phyloP scores from a whole-genome alignment of 805 yeast genomes.

The Kodamaea sagamina region DNA sequence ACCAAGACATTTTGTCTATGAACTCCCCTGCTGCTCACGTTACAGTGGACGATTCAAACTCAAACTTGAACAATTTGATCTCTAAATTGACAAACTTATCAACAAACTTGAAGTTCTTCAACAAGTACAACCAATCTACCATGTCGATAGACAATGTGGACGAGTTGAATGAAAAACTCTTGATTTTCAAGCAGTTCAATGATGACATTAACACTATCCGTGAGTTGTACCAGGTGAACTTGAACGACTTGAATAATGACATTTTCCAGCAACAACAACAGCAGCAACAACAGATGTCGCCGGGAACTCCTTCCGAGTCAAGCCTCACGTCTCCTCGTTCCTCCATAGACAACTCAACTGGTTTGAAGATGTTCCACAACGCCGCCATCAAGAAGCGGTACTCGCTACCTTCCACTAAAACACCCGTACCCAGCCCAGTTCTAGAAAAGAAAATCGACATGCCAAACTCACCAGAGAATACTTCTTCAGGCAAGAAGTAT shows the following conservation, averaged over 20 bases:
- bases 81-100: slow-evolving; percentile 33
- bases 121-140: slow-evolving; percentile 39
- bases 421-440: slow-evolving; percentile 8
- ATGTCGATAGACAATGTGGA: slow-evolving; percentile 25
- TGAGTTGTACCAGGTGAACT: slow-evolving; percentile 32
- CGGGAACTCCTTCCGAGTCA: slow-evolving; percentile 13
- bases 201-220: slow-evolving; percentile 32
- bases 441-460: not conserved
- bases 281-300: slow-evolving; percentile 13
- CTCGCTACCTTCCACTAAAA: slow-evolving; percentile 20
- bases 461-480: slow-evolving; percentile 11
- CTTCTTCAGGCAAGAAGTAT: slow-evolving; percentile 25
- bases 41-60: slow-evolving; percentile 7
- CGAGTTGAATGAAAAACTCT: slow-evolving; percentile 38
- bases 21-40: slow-evolving; percentile 5
- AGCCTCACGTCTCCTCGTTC: slow-evolving; percentile 10
- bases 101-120: slow-evolving; percentile 38
- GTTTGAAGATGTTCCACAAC: slow-evolving; percentile 40
- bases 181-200: slow-evolving; percentile 38
- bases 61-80: slow-evolving; percentile 29
- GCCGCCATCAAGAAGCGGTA: slow-evolving; percentile 27
- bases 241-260: slow-evolving; percentile 29
- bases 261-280: slow-evolving; percentile 10
- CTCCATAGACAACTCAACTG: slow-evolving; percentile 13
- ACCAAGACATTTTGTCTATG: slow-evolving; percentile 21